phyloP scores from a whole-genome alignment of 2,329 filamentous ascomycete genomes.

The Magnaporthiopsis incrustans region DNA sequence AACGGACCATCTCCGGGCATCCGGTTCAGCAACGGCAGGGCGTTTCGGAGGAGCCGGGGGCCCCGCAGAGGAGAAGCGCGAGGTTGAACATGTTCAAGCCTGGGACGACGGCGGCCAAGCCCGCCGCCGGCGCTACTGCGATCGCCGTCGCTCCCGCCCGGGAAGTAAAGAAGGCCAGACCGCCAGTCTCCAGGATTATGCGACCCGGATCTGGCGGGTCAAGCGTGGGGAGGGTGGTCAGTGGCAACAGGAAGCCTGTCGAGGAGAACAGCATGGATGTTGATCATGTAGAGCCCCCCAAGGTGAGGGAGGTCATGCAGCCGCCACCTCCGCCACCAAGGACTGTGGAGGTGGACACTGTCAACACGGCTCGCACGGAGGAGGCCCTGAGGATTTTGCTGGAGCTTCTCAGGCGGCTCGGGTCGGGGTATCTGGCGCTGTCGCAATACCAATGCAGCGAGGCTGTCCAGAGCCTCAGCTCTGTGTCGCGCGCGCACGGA shows the following conservation, averaged over 20 bases:
- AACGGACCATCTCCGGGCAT: conserved; percentile 88
- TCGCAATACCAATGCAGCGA: conserved; percentile 73
- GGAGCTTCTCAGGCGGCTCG: conserved; percentile 75
- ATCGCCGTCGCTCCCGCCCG: conserved; percentile 54
- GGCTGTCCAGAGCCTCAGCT: conserved; percentile 65
- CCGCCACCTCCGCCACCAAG: conserved; percentile 28
- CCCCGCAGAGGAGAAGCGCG: conserved; percentile 61
- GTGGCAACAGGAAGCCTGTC: conserved; percentile 74
- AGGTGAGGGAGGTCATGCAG: conserved; percentile 34
- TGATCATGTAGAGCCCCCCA: conserved; percentile 55
- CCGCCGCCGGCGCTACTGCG: conserved; percentile 48
- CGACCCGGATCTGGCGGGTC: conserved; percentile 57
- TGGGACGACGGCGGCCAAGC: conserved; percentile 48
- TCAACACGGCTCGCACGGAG: conserved; percentile 47
- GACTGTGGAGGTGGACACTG: conserved; percentile 41
- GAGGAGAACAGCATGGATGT: conserved; percentile 61
- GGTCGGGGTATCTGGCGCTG: conserved; percentile 68
- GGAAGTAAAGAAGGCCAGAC: conserved; percentile 78
- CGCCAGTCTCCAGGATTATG: conserved; percentile 59
- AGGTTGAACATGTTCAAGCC: conserved; percentile 63
- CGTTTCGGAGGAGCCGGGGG: conserved; percentile 52
- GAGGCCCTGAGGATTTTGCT: conserved; percentile 71
- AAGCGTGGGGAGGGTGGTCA: conserved; percentile 78
- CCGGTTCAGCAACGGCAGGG: conserved; percentile 42
- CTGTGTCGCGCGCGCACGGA: conserved; percentile 65